Conservation (phyloP, 495 filamentous ascomycete genomes). For the Podospora fimiseda region DNA sequence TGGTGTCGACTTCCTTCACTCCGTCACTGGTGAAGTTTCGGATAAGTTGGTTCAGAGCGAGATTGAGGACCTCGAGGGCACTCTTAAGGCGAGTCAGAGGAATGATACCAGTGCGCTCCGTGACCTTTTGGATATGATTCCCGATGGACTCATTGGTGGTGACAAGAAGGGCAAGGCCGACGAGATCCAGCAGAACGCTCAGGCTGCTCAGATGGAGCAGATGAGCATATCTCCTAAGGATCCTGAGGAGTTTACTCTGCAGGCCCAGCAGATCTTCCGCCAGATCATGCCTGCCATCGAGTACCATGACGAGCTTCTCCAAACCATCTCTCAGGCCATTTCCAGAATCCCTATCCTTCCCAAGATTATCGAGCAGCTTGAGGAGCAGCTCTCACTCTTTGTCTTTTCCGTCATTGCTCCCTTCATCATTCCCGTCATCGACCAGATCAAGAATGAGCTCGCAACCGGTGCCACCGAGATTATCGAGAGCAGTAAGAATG, state of each 20-base stretch:
- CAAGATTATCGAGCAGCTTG: conserved; percentile 70
- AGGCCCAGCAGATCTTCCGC: conserved; percentile 58
- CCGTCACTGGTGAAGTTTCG: conserved; percentile 79
- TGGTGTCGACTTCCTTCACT: conserved; percentile 79
- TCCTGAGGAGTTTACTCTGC: conserved; percentile 66
- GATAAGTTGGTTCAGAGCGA: conserved; percentile 87
- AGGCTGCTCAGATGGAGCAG: conserved; percentile 59
- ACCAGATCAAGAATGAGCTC: conserved; percentile 77
- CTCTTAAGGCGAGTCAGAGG: conserved; percentile 54
- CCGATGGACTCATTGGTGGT: conserved; percentile 65
- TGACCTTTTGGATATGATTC: conserved; percentile 70
- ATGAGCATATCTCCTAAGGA: conserved; percentile 61
- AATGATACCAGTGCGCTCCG: conserved; percentile 60
- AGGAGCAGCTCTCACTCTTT: conserved; percentile 74
- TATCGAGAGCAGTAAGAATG: conserved; percentile 68
- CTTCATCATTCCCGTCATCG: conserved; percentile 76
- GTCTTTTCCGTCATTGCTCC: conserved; percentile 82
- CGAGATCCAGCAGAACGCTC: conserved; percentile 61
- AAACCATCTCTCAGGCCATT: conserved; percentile 66
- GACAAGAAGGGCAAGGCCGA: conserved; percentile 61
- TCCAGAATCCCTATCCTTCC: conserved; percentile 75
- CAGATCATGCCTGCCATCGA: conserved; percentile 81
- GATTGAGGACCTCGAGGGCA: conserved; percentile 72
- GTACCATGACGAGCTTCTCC: conserved; percentile 82
- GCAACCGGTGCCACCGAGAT: conserved; percentile 78